Evolutionary conservation across 2,329 filamentous ascomycete genomes (phyloP).

Genomic region (Helotiales sp.): DNA sequence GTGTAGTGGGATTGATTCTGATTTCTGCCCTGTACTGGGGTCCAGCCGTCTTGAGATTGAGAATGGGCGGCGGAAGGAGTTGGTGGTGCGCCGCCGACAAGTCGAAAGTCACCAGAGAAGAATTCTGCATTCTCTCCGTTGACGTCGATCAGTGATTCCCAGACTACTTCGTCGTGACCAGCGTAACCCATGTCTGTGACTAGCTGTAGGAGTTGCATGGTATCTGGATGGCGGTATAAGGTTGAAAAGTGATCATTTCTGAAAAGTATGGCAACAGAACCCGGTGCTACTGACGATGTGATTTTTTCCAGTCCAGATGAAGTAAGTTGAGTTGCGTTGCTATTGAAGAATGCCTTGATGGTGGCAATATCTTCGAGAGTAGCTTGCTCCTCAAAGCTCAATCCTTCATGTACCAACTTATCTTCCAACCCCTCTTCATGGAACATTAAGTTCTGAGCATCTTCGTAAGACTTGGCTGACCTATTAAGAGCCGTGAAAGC

Average conservation of each 20-base stretch:
- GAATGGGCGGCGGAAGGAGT: conserved; percentile 9
- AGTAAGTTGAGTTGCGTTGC: conserved; percentile 85
- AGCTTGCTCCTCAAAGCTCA: conserved; percentile 73
- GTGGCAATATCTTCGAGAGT: conserved; percentile 79
- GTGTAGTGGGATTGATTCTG: conserved; percentile 6
- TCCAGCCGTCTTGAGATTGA: conserved; percentile 23
- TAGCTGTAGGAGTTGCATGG: conserved; percentile 73
- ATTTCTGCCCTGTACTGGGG: conserved; percentile 17
- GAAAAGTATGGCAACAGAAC: conserved; percentile 87
- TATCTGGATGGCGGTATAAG: conserved; percentile 82
- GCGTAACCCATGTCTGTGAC: conserved; percentile 94
- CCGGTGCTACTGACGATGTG: conserved; percentile 67
- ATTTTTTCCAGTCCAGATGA: conserved; percentile 77
- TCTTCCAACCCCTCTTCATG: conserved; percentile 84
- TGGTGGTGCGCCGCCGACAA: conserved; percentile 62
- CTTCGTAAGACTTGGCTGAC: conserved; percentile 83
- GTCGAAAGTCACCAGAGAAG: conserved; percentile 85
- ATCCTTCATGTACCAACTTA: conserved; percentile 63
- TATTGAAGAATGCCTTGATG: conserved; percentile 80
- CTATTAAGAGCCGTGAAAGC: conserved; percentile 70
- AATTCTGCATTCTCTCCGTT: conserved; percentile 81
- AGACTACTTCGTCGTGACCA: conserved; percentile 86
- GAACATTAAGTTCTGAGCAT: conserved; percentile 86
- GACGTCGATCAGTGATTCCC: conserved; percentile 90
- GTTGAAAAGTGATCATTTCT: conserved; percentile 97